phyloP scores from a whole-genome alignment of 495 filamentous ascomycete genomes.

The Margaritispora aquatica region DNA sequence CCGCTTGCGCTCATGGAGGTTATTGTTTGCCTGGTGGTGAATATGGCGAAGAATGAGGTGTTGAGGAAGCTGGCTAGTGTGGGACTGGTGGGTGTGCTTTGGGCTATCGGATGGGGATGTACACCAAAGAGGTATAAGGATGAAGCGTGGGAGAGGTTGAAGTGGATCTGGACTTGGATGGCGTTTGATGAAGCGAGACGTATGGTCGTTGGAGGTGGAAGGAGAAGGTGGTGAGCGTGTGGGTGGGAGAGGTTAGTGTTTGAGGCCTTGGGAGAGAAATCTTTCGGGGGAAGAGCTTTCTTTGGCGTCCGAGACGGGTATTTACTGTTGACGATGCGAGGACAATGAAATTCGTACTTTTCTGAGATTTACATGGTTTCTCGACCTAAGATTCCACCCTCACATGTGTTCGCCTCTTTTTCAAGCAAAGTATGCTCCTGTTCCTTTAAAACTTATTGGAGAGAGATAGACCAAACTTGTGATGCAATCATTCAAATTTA shows the following conservation, averaged over 20 bases:
- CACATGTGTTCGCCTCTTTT: no score
- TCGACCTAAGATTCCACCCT: no score
- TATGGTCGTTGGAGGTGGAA: slow-evolving; percentile 1
- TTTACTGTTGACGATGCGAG: no score
- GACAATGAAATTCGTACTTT: no score
- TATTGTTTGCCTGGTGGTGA: not conserved
- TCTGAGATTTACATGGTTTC: no score
- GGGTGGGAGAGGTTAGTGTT: not conserved
- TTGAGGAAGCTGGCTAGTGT: not conserved
- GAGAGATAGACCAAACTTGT: no score
- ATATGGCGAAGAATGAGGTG: slow-evolving; percentile 5
- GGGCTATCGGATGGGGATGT: slow-evolving; percentile 15
- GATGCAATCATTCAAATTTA: no score
- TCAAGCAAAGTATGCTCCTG: no score
- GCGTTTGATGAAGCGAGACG: slow-evolving; percentile 12
- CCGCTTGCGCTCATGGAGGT: not conserved
- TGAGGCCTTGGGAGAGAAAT: not conserved
- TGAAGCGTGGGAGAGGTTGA: slow-evolving; percentile 16
- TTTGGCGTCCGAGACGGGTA: no score
- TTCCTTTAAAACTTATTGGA: no score
- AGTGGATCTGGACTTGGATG: slow-evolving; percentile 20
- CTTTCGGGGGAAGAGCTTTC: not conserved
- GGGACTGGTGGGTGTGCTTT: slow-evolving; percentile 5
- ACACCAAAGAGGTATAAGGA: slow-evolving; percentile 10
- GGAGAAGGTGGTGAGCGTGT: slow-evolving; percentile 1